Conservation (phyloP, 1,284 basidiomycete species). For the Phellinidium pouzarii region DNA sequence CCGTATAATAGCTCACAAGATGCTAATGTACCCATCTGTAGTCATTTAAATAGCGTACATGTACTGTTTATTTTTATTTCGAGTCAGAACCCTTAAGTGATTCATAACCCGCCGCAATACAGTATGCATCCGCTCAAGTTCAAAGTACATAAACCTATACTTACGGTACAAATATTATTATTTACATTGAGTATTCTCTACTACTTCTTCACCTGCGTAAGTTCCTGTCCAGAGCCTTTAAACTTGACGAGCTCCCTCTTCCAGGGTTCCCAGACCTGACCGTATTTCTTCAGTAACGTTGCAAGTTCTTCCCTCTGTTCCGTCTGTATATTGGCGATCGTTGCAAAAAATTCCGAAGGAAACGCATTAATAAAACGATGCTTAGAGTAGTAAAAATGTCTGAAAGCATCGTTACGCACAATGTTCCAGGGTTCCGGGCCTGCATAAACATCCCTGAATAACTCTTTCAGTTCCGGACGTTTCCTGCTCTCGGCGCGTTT, state of each 20-base stretch:
- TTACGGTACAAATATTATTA: not conserved
- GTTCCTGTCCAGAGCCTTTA: conserved; percentile 70
- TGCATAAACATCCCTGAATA: conserved; percentile 87
- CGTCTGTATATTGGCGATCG: conserved; percentile 38
- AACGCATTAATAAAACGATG: conserved; percentile 1
- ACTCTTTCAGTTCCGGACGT: conserved; percentile 63
- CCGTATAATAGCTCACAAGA: too few species aligned
- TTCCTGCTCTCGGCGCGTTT: conserved; percentile 70
- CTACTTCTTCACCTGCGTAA: conserved; percentile 24
- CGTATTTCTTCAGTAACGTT: conserved; percentile 77
- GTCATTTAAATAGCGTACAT: too few species aligned
- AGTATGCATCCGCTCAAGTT: too few species aligned
- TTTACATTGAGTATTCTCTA: not conserved
- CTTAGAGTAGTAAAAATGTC: not conserved
- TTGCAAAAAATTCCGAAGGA: not conserved
- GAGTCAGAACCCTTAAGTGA: too few species aligned
- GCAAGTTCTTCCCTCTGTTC: conserved; percentile 82
- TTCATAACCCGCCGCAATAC: too few species aligned
- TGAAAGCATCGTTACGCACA: conserved; percentile 43
- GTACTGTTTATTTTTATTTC: too few species aligned
- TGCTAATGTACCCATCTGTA: too few species aligned
- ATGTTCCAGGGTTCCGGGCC: conserved; percentile 82
- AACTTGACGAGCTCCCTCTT: conserved; percentile 74
- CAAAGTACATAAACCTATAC: not conserved
- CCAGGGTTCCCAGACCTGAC: conserved; percentile 79